These are phyloP conservation scores for Penicillium bovifimosum DNA, from an alignment of 495 filamentous ascomycete genomes.

Conservation along the genomic window DNA sequence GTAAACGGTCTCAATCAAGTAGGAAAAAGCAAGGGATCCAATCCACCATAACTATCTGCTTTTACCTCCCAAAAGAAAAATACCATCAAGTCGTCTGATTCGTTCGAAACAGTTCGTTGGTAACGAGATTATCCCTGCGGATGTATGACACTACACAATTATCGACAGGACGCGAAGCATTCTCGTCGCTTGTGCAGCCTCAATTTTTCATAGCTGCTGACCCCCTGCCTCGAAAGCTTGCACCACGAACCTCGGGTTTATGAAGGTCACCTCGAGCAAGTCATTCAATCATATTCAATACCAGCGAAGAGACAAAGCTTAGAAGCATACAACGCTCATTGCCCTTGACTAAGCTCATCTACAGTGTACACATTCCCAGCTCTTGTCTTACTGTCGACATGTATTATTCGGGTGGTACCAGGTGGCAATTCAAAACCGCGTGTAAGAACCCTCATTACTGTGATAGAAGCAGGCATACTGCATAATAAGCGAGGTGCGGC, in stretches of 20 bases:
- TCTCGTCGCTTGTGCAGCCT: slow-evolving; percentile 12
- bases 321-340: neutral
- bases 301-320: neutral
- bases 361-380: neutral
- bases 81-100: slow-evolving; percentile 6
- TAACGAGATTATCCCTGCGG: slow-evolving; percentile 9
- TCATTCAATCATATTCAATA: neutral
- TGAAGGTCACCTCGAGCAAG: slow-evolving; percentile 3
- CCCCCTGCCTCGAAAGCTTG: slow-evolving; percentile 4
- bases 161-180: slow-evolving; percentile 20
- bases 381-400: slow-evolving; percentile 4
- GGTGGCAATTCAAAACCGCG: slow-evolving; percentile 13
- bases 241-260: slow-evolving; percentile 4
- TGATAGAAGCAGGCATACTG: neutral
- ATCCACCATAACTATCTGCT: neutral
- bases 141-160: slow-evolving; percentile 19
- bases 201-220: slow-evolving; percentile 9
- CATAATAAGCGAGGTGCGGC: neutral
- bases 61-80: neutral
- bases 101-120: slow-evolving; percentile 5
- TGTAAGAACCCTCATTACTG: neutral
- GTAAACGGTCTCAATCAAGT: neutral
- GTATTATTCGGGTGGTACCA: slow-evolving; percentile 17
- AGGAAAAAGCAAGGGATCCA: neutral
- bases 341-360: slow-evolving; percentile 1